phyloP scores from a whole-genome alignment of 2,329 filamentous ascomycete genomes.

The Corinectria fuckeliana region DNA sequence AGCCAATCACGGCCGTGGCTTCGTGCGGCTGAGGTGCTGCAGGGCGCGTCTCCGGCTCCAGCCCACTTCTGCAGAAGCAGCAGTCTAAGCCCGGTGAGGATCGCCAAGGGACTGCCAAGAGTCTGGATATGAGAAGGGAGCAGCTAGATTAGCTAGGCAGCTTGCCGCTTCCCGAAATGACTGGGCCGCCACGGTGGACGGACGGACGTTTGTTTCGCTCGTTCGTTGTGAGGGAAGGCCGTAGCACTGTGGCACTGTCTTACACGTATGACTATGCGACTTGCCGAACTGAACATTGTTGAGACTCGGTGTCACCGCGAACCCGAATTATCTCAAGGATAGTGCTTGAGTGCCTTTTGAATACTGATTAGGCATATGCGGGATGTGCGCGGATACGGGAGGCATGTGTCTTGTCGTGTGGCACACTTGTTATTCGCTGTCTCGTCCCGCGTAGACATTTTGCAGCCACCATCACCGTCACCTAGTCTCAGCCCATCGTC shows the following conservation, averaged over 20 bases:
- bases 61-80: neutral
- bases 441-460: neutral
- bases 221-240: neutral
- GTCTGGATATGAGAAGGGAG: neutral
- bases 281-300: neutral
- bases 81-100: constrained; percentile 4
- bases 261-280: no score
- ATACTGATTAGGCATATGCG: no score
- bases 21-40: constrained; percentile 35
- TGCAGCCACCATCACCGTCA: neutral
- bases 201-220: no score
- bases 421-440: neutral
- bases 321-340: neutral
- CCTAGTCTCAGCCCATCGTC: neutral
- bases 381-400: neutral
- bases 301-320: neutral
- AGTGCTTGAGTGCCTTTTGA: no score
- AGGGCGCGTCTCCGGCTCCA: constrained; percentile 13
- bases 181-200: no score
- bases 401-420: neutral
- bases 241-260: no score
- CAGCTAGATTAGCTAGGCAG: neutral
- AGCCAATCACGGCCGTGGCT: constrained; percentile 24
- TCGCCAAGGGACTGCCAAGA: neutral
- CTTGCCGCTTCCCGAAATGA: neutral